Evolutionary conservation across 305 asterid genomes (phyloP), one percentile per base, ranked within the genome.

Genomic region (Solanum hybrid): DNA sequence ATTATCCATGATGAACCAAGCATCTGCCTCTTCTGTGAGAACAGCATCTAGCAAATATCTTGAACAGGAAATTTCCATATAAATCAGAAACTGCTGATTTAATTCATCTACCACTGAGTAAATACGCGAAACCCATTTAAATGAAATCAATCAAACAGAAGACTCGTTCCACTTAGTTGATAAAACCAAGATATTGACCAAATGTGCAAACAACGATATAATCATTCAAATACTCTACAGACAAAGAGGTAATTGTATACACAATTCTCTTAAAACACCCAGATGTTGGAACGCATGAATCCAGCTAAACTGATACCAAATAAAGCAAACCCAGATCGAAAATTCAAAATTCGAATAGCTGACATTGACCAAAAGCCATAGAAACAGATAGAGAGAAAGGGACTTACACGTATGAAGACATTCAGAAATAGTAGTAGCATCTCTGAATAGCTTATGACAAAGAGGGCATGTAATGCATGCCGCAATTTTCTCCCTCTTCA

Each of bases 391-490:
- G 0, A 71, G 77, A 71, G 78, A 71, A 28, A 90, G 39, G 8
- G 31, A 91, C 98, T 95, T 90, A 97, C 99, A 97, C 79, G 99
- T 96, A 90, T 97, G 99, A 80, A 97, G 98, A 92, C 99, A 97
- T 90, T 97, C 99, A 36, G 95, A 95, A 88, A 97, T 95, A 42
- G 99, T 97, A 57, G 98, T 96, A 71, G 99, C 98, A 42, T 96
- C 98, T 88, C 97, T 94, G 92, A 96, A 89, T 90, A 97, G 96
- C 92, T 94, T 95, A 92, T 94, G 91, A 91, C 99, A 97, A 89
- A 97, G 94, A 85, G 96, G 97, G 93, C 99, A 97, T 90, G 98
- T 97, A 97, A 97, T 96, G 99, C 99, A 96, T 95, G 99, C 96
- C 93, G 90, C 95, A 92, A 97, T 92, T 92, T 93, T 91, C 88